Percentiles rank a stretch among this genome's conserved stretches.
Conservation (phyloP, 345 rosid genomes). For the Sisymbrium altissimum region DNA sequence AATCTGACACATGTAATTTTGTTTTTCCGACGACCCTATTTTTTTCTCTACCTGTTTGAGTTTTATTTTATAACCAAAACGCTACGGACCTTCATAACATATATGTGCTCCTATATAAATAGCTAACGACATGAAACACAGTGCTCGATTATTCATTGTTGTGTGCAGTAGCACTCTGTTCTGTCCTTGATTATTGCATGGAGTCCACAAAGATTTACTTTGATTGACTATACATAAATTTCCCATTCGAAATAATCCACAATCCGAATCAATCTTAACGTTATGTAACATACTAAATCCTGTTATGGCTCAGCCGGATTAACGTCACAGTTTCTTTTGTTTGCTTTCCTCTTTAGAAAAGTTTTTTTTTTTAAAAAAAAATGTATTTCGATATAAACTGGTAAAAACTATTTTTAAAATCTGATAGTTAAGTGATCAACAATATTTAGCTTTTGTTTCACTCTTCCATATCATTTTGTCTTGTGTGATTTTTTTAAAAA, state of each 20-base stretch:
- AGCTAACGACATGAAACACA: background rate
- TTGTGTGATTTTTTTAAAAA: background rate
- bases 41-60: background rate
- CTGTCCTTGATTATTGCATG: conserved; percentile 5
- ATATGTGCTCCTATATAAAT: background rate
- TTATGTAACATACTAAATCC: background rate
- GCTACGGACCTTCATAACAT: background rate
- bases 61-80: background rate
- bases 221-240: background rate
- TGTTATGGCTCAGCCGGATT: background rate
- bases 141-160: background rate
- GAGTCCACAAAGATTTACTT: background rate
- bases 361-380: too few species aligned
- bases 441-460: background rate
- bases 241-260: background rate
- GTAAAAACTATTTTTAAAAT: background rate
- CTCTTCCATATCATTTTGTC: background rate
- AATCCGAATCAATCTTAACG: background rate
- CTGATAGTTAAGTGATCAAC: background rate
- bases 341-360: background rate
- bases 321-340: background rate
- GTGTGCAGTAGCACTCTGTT: conserved; percentile 2
- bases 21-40: background rate
- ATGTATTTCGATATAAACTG: background rate
- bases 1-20: background rate